These are phyloP conservation scores for Trichoderma sp. DNA, from an alignment of 2,329 filamentous ascomycete genomes.

Conservation along the genomic window DNA sequence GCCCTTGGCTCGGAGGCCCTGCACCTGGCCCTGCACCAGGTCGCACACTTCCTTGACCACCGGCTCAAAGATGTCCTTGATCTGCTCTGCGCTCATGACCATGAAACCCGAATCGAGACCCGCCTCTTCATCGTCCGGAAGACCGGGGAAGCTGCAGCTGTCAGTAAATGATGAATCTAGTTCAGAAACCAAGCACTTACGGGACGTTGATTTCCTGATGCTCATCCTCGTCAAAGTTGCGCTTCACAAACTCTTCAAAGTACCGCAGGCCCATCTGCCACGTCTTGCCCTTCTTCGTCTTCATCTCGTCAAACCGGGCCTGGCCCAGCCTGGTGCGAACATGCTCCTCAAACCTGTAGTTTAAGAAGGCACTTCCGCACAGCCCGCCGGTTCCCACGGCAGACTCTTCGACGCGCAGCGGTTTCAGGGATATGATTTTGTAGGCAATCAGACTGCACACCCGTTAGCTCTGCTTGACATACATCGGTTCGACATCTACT, in stretches of 20 bases:
- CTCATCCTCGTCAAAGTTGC: conserved; percentile 80
- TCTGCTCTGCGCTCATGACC: conserved; percentile 68
- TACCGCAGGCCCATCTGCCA: conserved; percentile 80
- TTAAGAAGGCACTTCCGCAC: conserved; percentile 77
- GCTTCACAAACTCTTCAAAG: conserved; percentile 83
- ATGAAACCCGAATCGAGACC: conserved; percentile 77
- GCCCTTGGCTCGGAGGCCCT: conserved; percentile 61
- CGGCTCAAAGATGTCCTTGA: conserved; percentile 75
- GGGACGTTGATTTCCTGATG: conserved; percentile 77
- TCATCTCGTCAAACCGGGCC: conserved; percentile 72
- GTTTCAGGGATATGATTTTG: conserved; percentile 73
- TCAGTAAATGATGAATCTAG: background rate
- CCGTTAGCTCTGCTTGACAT: background rate
- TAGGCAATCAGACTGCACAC: conserved; percentile 67
- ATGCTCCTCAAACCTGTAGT: conserved; percentile 79
- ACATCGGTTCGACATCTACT: conserved; percentile 36
- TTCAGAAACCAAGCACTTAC: conserved; percentile 45
- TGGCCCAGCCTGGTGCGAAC: conserved; percentile 68
- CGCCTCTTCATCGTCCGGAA: conserved; percentile 74
- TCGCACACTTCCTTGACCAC: conserved; percentile 72
- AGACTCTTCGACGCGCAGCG: conserved; percentile 74
- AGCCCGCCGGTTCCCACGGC: conserved; percentile 77
- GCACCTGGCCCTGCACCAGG: conserved; percentile 68
- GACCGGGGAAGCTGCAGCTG: conserved; percentile 63
- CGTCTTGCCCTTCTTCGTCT: conserved; percentile 73